These are phyloP conservation scores for Vitrella brassicaformis DNA, from an alignment of 73 alveolate species.

Conservation along the genomic window DNA sequence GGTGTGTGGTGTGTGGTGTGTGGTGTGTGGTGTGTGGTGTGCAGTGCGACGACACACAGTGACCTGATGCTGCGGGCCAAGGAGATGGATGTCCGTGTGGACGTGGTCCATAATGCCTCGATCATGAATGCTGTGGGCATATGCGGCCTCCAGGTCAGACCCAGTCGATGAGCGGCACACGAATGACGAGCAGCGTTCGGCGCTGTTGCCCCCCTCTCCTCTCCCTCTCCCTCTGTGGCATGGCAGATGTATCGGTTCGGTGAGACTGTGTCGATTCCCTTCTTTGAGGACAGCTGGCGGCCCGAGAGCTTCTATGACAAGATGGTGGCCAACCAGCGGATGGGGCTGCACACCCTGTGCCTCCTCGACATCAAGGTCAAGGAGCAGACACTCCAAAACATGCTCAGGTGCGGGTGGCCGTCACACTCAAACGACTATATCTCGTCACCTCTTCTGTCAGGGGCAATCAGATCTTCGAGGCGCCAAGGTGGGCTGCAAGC, in stretches of 20 bases:
- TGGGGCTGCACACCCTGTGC: constrained; percentile 80
- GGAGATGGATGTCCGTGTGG: constrained; percentile 79
- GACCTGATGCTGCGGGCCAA: constrained; percentile 84
- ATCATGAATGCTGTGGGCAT: constrained; percentile 81
- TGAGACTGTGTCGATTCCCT: constrained; percentile 90
- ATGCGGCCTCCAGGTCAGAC: constrained; percentile 64
- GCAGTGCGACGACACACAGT: constrained; percentile 87
- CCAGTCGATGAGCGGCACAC: too few relatives aligned
- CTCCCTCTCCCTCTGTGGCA: too few relatives aligned
- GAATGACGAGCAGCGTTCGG: too few relatives aligned
- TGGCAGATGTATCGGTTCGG: too few relatives aligned
- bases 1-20: too few relatives aligned
- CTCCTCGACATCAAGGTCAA: constrained; percentile 90
- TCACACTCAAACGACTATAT: background rate
- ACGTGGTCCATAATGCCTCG: constrained; percentile 89
- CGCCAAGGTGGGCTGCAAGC: too few relatives aligned
- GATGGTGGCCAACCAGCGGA: constrained; percentile 58
- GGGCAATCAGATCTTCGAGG: constrained; percentile 77
- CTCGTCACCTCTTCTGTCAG: constrained; percentile 26
- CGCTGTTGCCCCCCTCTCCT: too few relatives aligned
- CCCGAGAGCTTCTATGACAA: constrained; percentile 89
- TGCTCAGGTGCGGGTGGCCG: background rate
- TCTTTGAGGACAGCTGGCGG: constrained; percentile 93
- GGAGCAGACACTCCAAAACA: constrained; percentile 80
- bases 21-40: background rate